Conservation (phyloP, 2,329 filamentous ascomycete genomes). For the Nakataea oryzae region DNA sequence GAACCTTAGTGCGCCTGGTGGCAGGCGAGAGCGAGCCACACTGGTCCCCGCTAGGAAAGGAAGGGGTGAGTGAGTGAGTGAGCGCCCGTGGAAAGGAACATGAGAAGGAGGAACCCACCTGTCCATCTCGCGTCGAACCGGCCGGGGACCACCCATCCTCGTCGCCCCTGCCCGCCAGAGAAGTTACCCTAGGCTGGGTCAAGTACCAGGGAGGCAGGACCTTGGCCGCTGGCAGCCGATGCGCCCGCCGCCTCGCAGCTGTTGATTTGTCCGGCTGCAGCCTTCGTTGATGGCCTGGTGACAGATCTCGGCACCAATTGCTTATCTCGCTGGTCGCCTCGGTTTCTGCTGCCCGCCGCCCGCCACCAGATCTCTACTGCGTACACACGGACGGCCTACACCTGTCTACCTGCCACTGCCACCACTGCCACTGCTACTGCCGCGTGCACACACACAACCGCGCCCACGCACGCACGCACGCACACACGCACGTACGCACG, state of each 20-base stretch:
- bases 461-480: not conserved
- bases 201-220: too few species aligned
- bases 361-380: too few species aligned
- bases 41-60: not conserved
- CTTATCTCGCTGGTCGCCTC: not conserved
- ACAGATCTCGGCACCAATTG: conserved; percentile 1
- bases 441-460: not conserved
- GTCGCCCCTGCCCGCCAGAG: not conserved
- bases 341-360: not conserved
- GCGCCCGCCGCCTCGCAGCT: too few species aligned
- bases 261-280: not conserved
- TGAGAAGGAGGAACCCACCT: not conserved
- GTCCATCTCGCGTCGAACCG: not conserved
- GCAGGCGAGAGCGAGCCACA: not conserved
- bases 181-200: too few species aligned
- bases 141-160: not conserved
- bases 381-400: too few species aligned
- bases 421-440: too few species aligned
- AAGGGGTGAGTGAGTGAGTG: not conserved
- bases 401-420: too few species aligned
- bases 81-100: not conserved
- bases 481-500: not conserved
- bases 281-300: not conserved
- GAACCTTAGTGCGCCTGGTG: not conserved
- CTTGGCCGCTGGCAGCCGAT: not conserved